Percentiles rank a stretch among this genome's conserved stretches.
These are phyloP conservation scores for Trichoderma brevicompactum DNA, from an alignment of 2,329 filamentous ascomycete genomes.

Conservation along the genomic window DNA sequence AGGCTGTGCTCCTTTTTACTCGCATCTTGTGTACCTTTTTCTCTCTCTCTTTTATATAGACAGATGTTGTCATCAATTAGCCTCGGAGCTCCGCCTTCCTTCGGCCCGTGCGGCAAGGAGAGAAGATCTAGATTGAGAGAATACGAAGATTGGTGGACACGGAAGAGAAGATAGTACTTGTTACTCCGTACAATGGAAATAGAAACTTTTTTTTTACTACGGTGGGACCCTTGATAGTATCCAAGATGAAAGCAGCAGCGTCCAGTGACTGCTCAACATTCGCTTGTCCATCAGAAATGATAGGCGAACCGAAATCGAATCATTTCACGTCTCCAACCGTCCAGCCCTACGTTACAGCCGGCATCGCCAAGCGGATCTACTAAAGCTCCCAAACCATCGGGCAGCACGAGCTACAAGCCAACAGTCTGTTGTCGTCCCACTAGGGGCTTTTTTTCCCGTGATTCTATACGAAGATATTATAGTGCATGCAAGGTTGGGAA, in stretches of 20 bases:
- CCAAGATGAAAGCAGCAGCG: background rate
- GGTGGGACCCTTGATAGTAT: background rate
- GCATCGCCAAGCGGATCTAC: background rate
- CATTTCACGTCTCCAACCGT: background rate
- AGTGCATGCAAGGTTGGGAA: background rate
- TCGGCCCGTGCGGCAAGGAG: conserved; percentile 15
- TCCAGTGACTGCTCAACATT: background rate
- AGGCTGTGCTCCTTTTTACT: no score
- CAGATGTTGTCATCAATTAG: background rate
- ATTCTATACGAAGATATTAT: background rate
- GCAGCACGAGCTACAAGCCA: background rate
- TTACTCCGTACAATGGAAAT: background rate
- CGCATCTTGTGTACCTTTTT: no score
- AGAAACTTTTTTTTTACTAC: background rate
- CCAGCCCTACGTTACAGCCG: conserved; percentile 18
- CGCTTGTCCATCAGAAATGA: background rate
- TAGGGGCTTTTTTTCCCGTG: background rate
- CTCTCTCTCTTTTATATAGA: no score
- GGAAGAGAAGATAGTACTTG: background rate
- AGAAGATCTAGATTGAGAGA: background rate
- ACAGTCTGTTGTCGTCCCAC: background rate
- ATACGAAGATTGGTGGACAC: conserved; percentile 7
- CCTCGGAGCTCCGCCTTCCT: conserved; percentile 5
- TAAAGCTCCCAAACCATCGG: background rate
- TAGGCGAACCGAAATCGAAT: conserved; percentile 2